Base-by-base conservation (phyloP, 192 early-diverging fungal genomes). In the Spinellus fusiger region DNA sequence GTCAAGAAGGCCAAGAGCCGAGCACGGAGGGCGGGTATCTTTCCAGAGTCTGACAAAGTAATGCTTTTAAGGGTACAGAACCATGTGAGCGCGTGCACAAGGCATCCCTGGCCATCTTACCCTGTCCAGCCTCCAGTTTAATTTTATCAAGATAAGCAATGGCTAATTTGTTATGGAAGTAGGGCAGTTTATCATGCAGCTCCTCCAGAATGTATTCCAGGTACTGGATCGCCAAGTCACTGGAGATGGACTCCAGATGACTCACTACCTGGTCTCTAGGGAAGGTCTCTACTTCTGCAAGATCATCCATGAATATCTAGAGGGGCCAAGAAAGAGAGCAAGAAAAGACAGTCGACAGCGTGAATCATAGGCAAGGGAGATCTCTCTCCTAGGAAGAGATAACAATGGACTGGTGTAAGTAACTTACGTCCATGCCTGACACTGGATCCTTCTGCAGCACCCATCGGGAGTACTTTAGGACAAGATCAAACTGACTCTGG, bases 381-480 rank as follows among this genome's bases (percentile, higher is more conserved):
- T n/a, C n/a, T n/a, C n/a, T n/a, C n/a, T n/a, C n/a, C n/a, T n/a
- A 49, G 13, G 26, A 64, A 22, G 9, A 49, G 9, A 48, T 26
- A 6, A 37, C 25, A 33, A 63, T 23, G 33, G 32, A 16, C 7
- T 54, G 10, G n/a, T 34, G 2, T 59, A 16, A 56, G 13, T 48
- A 28, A 48, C 37, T 58, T 65, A 88, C 85, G 73, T 88, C 84
- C 75, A 93, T 85, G 16, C 87, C 91, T 13, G 80, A 72, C 10
- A 64, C 68, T 5, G 83, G 77, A 64, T 89, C 81, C 23, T 53
- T 54, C 38, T 91, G 75, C 46, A 98, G 60, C 4, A 93, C 84
- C 86, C 90, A 94, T 25, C 75, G 70, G 35, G 87, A 76, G 62
- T 92, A 95, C 56, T 95, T 86, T 1, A 95, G 72, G 22, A 98